Percentiles rank a stretch among this genome's conserved stretches.
phyloP scores from a whole-genome alignment of 2,329 filamentous ascomycete species.

The Alternaria triticimaculans region DNA sequence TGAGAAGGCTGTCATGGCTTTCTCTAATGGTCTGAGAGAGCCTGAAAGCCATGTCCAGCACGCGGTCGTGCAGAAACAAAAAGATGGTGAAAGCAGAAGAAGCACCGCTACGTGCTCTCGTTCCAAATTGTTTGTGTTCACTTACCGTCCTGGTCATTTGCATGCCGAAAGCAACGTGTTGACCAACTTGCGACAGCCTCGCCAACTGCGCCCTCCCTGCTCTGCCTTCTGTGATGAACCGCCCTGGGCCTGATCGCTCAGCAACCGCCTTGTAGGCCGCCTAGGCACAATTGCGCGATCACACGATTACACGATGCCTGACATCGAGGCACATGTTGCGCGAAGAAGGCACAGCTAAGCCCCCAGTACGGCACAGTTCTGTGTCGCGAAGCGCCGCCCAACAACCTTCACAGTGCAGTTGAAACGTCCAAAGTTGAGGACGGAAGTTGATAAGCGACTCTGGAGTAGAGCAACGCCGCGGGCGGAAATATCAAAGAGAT shows the following conservation, averaged over 20 bases:
- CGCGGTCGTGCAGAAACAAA: not conserved
- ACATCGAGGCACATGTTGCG: not conserved
- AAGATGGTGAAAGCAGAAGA: not conserved
- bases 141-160: not conserved
- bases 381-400: slow-evolving; percentile 7
- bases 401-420: not conserved
- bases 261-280: not conserved
- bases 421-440: not conserved
- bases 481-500: not conserved
- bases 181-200: not conserved
- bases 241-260: not conserved
- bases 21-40: not conserved
- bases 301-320: not conserved
- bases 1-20: not conserved
- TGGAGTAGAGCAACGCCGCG: not conserved
- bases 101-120: not conserved
- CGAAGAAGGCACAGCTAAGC: slow-evolving; percentile 7
- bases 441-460: not conserved
- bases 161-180: not conserved
- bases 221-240: not conserved
- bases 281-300: not conserved
- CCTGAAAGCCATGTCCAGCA: not conserved
- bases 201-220: slow-evolving; percentile 2
- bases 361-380: slow-evolving; percentile 3
- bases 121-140: not conserved